These are phyloP conservation scores for Rhododendron molle DNA, from an alignment of 148 eudicot species.

Conservation along the genomic window DNA sequence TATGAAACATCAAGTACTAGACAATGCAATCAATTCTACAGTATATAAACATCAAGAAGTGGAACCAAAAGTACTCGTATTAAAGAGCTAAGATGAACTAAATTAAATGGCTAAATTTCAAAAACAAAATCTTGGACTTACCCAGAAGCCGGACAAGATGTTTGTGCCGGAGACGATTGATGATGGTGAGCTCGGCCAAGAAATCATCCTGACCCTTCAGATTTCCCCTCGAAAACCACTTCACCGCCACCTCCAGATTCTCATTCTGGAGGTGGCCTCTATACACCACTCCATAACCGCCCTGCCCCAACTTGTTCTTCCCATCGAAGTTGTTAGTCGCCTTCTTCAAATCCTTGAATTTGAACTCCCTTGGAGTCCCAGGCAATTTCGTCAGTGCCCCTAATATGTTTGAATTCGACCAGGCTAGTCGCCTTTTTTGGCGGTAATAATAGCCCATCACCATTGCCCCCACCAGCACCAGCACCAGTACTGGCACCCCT, in stretches of 20 bases:
- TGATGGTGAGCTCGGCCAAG: slow-evolving; percentile 6
- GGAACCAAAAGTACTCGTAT: not conserved
- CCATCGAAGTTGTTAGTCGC: slow-evolving; percentile 70
- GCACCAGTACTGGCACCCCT: slow-evolving; percentile 18
- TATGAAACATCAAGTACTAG: not conserved
- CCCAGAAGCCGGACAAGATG: not conserved
- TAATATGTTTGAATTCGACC: slow-evolving; percentile 37
- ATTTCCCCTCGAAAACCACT: slow-evolving; percentile 63
- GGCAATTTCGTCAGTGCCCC: slow-evolving; percentile 69
- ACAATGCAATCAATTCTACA: not conserved
- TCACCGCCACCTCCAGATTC: slow-evolving; percentile 64
- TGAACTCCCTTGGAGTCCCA: slow-evolving; percentile 69
- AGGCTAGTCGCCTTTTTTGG: slow-evolving; percentile 13
- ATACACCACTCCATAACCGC: slow-evolving; percentile 82
- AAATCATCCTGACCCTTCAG: not conserved
- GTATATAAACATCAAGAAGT: not conserved
- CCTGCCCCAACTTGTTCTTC: slow-evolving; percentile 72
- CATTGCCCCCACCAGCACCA: slow-evolving; percentile 19
- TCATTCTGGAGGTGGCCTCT: slow-evolving; percentile 46
- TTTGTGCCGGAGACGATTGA: not conserved
- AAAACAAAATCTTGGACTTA: not conserved
- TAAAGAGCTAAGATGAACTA: not conserved
- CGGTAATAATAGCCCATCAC: slow-evolving; percentile 10
- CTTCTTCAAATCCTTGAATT: slow-evolving; percentile 57
- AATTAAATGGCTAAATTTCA: not conserved